phyloP scores from a whole-genome alignment of 1,139 yeast species.

The Wickerhamomyces sp. region DNA sequence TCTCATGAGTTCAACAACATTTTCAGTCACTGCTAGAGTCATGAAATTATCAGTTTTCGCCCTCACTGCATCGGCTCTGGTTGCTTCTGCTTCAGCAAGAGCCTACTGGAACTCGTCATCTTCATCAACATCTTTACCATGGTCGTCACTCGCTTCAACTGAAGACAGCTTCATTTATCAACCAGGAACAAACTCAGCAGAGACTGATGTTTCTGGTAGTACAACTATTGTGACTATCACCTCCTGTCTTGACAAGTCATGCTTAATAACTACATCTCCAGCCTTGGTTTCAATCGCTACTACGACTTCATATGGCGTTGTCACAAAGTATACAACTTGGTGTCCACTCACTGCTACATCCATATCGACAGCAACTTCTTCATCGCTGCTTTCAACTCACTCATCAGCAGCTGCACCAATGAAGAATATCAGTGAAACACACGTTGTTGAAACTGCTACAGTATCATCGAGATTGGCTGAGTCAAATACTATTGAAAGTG shows the following conservation, averaged over 20 bases:
- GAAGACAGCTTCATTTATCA: constrained; percentile 1
- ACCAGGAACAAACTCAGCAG: constrained; percentile 1
- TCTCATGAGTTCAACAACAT: background rate
- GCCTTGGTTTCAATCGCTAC: constrained; percentile 34
- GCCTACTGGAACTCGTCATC: constrained; percentile 1
- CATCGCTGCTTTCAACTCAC: background rate
- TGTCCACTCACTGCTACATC: background rate
- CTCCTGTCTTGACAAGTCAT: constrained; percentile 32
- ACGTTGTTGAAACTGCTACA: background rate
- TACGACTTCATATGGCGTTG: constrained; percentile 24
- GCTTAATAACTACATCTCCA: constrained; percentile 30
- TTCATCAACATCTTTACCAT: background rate
- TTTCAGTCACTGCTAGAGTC: background rate
- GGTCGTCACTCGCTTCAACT: background rate
- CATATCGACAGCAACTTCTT: background rate
- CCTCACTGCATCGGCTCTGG: background rate
- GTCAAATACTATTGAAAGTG: too few relatives aligned
- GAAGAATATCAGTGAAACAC: too few relatives aligned
- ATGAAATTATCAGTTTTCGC: background rate
- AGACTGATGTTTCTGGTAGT: background rate
- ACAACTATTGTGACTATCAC: constrained; percentile 33
- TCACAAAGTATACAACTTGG: constrained; percentile 31
- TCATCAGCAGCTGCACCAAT: background rate
- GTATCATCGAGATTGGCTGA: background rate
- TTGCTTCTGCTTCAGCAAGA: background rate